A percentile compares a stretch with the other conserved stretches of the same genome.
Evolutionary conservation across 352 stramenopile species (phyloP).

Genomic region (Phytopythium oedochilum): DNA sequence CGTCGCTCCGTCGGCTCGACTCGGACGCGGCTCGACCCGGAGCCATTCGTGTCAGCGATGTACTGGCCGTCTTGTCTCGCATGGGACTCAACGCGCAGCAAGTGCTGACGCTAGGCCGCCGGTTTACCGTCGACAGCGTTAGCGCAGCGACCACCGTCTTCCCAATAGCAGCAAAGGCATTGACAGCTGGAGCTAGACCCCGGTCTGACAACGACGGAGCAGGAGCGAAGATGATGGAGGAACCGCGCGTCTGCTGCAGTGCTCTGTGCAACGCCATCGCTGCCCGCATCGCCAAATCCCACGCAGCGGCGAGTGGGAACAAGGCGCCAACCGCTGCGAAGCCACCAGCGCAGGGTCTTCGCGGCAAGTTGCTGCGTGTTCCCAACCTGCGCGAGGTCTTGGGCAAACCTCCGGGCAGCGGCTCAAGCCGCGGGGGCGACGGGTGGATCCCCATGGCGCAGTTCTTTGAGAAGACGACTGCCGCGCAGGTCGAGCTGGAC

Average conservation of each 20-base stretch:
- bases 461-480: conserved; percentile 1
- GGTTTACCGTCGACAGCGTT: conserved; percentile 17
- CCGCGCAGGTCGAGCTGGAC: neutral
- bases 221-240: conserved; percentile 7
- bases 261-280: conserved; percentile 59
- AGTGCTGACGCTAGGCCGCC: conserved; percentile 49
- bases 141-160: neutral
- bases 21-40: neutral
- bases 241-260: conserved; percentile 34
- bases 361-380: neutral
- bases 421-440: neutral
- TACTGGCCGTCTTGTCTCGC: neutral
- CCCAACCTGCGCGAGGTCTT: conserved; percentile 1
- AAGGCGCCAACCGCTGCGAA: neutral
- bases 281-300: neutral
- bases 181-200: neutral
- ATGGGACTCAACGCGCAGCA: conserved; percentile 54
- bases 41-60: neutral
- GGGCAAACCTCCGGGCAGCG: neutral
- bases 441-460: conserved; percentile 3
- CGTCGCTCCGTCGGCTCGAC: neutral
- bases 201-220: neutral
- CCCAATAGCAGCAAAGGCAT: neutral
- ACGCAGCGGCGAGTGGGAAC: neutral
- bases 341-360: neutral